phyloP scores from a whole-genome alignment of 2,329 filamentous ascomycete genomes.

The Nemania serpens region DNA sequence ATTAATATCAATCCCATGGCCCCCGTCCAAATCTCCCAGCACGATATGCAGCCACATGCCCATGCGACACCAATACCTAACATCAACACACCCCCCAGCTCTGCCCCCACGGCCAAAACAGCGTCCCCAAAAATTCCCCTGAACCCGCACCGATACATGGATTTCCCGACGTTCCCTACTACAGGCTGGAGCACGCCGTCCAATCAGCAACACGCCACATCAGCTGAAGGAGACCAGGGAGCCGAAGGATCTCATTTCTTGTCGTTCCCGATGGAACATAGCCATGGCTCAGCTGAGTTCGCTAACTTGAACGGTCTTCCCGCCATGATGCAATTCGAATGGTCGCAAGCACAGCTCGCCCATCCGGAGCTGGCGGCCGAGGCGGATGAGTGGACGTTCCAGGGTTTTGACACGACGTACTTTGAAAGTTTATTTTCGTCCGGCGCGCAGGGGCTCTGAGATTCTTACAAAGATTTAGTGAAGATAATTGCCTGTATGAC shows the following conservation, averaged over 20 bases:
- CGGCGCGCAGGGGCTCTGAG: slow-evolving; percentile 2
- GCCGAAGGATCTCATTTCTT: slow-evolving; percentile 18
- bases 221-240: slow-evolving; percentile 6
- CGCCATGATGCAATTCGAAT: slow-evolving; percentile 35
- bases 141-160: slow-evolving; percentile 1
- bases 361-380: slow-evolving; percentile 41
- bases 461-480: neutral
- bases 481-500: too few species aligned
- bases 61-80: slow-evolving; percentile 11
- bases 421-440: slow-evolving; percentile 36
- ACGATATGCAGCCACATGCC: slow-evolving; percentile 22
- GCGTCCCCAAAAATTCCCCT: neutral
- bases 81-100: neutral
- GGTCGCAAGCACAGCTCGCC: slow-evolving; percentile 29
- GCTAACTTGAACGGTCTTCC: slow-evolving; percentile 10
- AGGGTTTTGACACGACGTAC: slow-evolving; percentile 43
- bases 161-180: neutral
- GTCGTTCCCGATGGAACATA: slow-evolving; percentile 23
- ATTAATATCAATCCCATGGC: slow-evolving; percentile 48
- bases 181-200: slow-evolving; percentile 14
- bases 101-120: neutral
- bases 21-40: neutral
- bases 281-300: slow-evolving; percentile 12
- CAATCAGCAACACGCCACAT: neutral
- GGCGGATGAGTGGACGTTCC: slow-evolving; percentile 47